A percentile compares a stretch with the other conserved stretches of the same genome.
Conservation (phyloP, 2,329 filamentous ascomycete species). For the Cercospora citrullina region DNA sequence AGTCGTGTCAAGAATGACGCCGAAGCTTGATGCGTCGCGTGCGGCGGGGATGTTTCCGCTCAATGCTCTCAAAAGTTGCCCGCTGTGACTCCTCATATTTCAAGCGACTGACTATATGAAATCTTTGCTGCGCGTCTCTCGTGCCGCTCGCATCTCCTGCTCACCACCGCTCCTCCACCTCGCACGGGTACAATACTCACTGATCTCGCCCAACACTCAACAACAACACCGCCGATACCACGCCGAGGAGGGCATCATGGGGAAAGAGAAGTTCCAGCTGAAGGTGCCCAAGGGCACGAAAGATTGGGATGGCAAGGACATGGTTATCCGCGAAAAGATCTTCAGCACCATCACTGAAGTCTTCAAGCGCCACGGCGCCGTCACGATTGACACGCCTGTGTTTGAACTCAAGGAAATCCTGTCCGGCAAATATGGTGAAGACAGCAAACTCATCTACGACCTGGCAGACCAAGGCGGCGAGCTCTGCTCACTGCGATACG, state of each 20-base stretch:
- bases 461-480: slow-evolving; percentile 85
- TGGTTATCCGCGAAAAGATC: slow-evolving; percentile 78
- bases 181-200: not conserved
- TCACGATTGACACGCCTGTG: slow-evolving; percentile 76
- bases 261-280: slow-evolving; percentile 57
- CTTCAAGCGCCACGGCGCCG: slow-evolving; percentile 80
- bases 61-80: slow-evolving; percentile 5
- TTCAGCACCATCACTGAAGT: slow-evolving; percentile 73
- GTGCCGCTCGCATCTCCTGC: slow-evolving; percentile 8
- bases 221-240: not conserved
- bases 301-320: slow-evolving; percentile 78
- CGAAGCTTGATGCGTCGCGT: slow-evolving; percentile 6
- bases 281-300: slow-evolving; percentile 91
- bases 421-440: slow-evolving; percentile 87
- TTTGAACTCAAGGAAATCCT: slow-evolving; percentile 87
- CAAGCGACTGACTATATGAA: slow-evolving; percentile 22
- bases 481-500: slow-evolving; percentile 79
- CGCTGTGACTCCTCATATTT: not conserved
- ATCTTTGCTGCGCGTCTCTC: slow-evolving; percentile 15
- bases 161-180: not conserved
- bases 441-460: slow-evolving; percentile 89
- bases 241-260: slow-evolving; percentile 43
- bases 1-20: not conserved
- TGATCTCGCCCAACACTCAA: not conserved
- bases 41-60: slow-evolving; percentile 5